phyloP scores from a whole-genome alignment of 805 yeast genomes.

The Metschnikowia lachancei region DNA sequence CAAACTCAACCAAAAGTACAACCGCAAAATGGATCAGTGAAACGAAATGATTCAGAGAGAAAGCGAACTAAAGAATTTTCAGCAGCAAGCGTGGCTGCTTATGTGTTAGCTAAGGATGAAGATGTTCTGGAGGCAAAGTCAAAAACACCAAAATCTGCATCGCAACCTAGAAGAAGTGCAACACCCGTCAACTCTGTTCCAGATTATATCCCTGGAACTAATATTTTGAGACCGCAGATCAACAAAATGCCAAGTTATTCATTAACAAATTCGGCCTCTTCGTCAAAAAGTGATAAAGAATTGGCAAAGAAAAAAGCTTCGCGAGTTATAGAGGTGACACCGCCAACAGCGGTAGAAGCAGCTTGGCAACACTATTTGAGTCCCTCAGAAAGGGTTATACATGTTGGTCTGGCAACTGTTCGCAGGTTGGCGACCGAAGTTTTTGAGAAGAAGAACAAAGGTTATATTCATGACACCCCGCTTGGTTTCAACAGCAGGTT shows the following conservation, averaged over 20 bases:
- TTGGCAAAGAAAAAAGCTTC: slow-evolving; percentile 23
- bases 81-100: slow-evolving; percentile 43
- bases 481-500: slow-evolving; percentile 37
- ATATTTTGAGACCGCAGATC: slow-evolving; percentile 51
- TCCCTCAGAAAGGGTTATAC: slow-evolving; percentile 54
- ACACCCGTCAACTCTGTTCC: background rate
- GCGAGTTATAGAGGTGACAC: slow-evolving; percentile 38
- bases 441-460: slow-evolving; percentile 57
- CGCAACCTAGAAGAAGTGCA: slow-evolving; percentile 1
- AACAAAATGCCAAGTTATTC: slow-evolving; percentile 34
- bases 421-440: slow-evolving; percentile 43
- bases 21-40: slow-evolving; percentile 1
- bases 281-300: slow-evolving; percentile 15
- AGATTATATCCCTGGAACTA: slow-evolving; percentile 58
- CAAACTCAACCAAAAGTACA: background rate
- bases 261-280: slow-evolving; percentile 13
- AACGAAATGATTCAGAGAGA: background rate
- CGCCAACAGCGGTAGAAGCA: slow-evolving; percentile 52
- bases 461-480: slow-evolving; percentile 58
- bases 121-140: slow-evolving; percentile 3
- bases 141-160: slow-evolving; percentile 12
- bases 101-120: slow-evolving; percentile 31
- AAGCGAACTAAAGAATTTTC: slow-evolving; percentile 19
- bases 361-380: slow-evolving; percentile 59
- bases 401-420: slow-evolving; percentile 29